phyloP scores from a whole-genome alignment of 441 rosid species.

The Geranium incanum region DNA sequence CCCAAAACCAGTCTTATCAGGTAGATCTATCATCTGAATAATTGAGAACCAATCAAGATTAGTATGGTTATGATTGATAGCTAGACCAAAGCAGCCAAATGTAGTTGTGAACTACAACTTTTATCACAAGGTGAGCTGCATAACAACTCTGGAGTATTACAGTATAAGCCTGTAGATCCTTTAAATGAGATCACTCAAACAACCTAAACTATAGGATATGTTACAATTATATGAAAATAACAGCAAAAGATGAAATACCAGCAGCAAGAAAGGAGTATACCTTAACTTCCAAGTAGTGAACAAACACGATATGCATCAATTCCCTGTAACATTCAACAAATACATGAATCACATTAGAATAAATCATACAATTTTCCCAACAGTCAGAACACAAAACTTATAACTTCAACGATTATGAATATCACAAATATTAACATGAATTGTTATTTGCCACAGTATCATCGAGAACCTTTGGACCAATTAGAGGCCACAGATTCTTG shows the following conservation, averaged over 20 bases:
- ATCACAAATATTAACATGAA: background rate
- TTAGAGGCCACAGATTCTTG: background rate
- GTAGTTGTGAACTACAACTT: no score
- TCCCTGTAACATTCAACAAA: conserved; percentile 49
- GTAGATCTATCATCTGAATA: background rate
- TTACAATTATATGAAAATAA: background rate
- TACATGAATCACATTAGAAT: conserved; percentile 12
- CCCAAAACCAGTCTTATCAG: background rate
- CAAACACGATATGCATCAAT: conserved; percentile 86
- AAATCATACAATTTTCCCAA: conserved; percentile 13
- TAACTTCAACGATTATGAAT: background rate
- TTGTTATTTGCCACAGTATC: background rate
- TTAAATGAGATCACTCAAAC: background rate
- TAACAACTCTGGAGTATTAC: background rate
- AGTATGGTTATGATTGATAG: background rate
- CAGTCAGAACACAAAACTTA: background rate
- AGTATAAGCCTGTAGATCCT: background rate
- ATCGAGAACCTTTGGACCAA: background rate
- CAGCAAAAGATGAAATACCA: background rate
- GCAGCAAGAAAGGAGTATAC: conserved; percentile 29
- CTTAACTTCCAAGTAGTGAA: conserved; percentile 95
- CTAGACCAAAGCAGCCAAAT: background rate
- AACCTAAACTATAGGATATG: background rate
- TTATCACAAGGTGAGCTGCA: background rate
- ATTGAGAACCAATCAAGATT: background rate